A percentile compares a stretch with the other conserved stretches of the same genome.
phyloP scores from a whole-genome alignment of 345 rosid species.

The Gossypium herbaceum region DNA sequence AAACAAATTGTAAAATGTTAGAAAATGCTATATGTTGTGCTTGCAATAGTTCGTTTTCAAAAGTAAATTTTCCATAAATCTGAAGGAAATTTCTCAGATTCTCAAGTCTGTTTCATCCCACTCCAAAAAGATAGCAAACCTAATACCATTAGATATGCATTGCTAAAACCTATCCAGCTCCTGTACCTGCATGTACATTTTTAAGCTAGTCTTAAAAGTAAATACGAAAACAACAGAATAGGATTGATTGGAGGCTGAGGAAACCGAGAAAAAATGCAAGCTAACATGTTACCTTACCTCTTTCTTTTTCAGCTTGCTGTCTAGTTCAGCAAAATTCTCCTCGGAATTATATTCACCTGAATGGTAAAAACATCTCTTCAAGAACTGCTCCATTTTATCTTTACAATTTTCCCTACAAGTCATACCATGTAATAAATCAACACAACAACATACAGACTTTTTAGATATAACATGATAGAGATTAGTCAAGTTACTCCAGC shows the following conservation, averaged over 20 bases:
- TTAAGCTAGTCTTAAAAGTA: neutral
- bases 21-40: neutral
- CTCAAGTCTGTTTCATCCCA: neutral
- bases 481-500: neutral
- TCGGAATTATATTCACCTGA: constrained; percentile 75
- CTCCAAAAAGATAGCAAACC: neutral
- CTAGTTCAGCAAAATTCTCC: constrained; percentile 65
- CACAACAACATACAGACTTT: neutral
- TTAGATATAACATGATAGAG: neutral
- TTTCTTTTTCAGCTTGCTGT: constrained; percentile 67
- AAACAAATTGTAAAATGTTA: neutral
- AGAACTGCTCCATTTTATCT: constrained; percentile 77
- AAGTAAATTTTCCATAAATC: neutral
- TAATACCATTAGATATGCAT: neutral
- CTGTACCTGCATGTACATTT: neutral
- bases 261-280: neutral
- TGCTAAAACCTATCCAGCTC: neutral
- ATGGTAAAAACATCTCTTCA: constrained; percentile 78
- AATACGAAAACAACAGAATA: neutral
- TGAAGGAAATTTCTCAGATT: neutral
- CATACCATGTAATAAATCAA: neutral
- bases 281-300: constrained; percentile 61
- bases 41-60: neutral
- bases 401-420: constrained; percentile 70
- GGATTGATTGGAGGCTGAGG: neutral